Conservation (phyloP, 345 rosid species). For the rapeseed (Brassica napus) region Da-Ae NC_063449.1:25826001-25826500, state of each 20-base stretch:
- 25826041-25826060: conserved; percentile 86
- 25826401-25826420: conserved; percentile 1
- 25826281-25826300: conserved; percentile 33
- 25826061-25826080: conserved; percentile 95
- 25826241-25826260: conserved; percentile 22
- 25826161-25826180: conserved; percentile 61
- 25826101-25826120: conserved; percentile 94
- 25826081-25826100: conserved; percentile 85
- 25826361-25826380: conserved; percentile 23
- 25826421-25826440: conserved; percentile 2
- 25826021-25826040: conserved; percentile 97
- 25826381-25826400: not conserved
- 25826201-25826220: conserved; percentile 34
- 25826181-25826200: conserved; percentile 41
- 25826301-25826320: not conserved
- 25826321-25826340: conserved; percentile 6
- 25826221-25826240: conserved; percentile 11
- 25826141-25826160: conserved; percentile 66
- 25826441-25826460: conserved; percentile 47
- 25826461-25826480: conserved; percentile 39
- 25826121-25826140: conserved; percentile 84
- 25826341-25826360: conserved; percentile 21
- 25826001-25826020: conserved; percentile 68
- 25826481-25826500: conserved; percentile 40
- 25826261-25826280: conserved; percentile 29